Conservation (phyloP, 306 rosid species). For the Abrus precatorius region DNA sequence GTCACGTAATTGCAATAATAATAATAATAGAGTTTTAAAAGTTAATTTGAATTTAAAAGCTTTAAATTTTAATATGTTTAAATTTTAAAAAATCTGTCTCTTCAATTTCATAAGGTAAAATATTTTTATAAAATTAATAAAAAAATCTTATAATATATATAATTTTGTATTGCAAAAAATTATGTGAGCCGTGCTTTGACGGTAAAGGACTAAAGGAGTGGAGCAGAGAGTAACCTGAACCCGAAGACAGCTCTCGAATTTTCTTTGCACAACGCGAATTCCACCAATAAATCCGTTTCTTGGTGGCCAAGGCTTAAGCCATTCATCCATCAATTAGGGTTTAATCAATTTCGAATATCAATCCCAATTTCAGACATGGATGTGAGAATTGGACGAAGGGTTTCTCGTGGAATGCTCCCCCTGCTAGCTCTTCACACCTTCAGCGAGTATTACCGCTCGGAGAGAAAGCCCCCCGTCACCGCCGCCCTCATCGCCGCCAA, state of each 20-base stretch:
- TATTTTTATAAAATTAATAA: too few species aligned
- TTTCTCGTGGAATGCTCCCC: conserved; percentile 72
- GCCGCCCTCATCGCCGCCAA: conserved; percentile 85
- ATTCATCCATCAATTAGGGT: background rate
- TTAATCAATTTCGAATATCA: too few species aligned
- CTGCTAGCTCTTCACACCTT: conserved; percentile 77
- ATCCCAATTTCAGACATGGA: conserved; percentile 50
- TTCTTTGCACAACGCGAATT: background rate
- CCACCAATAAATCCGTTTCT: conserved; percentile 43
- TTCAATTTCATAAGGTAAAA: too few species aligned
- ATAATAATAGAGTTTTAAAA: too few species aligned
- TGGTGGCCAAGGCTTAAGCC: conserved; percentile 3
- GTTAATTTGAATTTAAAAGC: too few species aligned
- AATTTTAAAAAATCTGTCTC: too few species aligned
- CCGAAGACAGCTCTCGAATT: conserved; percentile 47
- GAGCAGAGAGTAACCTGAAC: background rate
- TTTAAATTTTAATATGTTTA: too few species aligned
- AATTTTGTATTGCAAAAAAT: too few species aligned
- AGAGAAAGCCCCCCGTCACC: conserved; percentile 80
- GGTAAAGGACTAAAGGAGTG: too few species aligned
- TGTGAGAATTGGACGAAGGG: conserved; percentile 61
- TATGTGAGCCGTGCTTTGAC: background rate
- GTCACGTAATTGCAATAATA: too few species aligned
- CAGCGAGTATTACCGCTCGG: conserved; percentile 75
- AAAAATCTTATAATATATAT: too few species aligned